Evolutionary conservation across 1,284 basidiomycete genomes (phyloP).

Genomic region (Bondarzewia mesenterica): DNA sequence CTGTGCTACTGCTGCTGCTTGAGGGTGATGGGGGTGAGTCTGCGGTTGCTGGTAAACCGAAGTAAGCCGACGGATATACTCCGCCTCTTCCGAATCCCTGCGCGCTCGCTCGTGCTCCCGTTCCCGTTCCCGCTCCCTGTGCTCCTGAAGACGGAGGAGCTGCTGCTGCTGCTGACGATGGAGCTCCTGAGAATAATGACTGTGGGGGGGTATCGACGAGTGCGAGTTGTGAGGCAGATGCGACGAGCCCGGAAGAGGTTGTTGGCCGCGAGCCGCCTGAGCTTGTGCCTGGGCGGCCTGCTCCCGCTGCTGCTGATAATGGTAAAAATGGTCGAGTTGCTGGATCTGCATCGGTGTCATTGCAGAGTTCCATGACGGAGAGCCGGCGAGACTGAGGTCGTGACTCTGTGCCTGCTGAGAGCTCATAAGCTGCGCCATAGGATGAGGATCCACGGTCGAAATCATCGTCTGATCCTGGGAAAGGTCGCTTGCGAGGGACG

Average conservation of each 20-base stretch:
- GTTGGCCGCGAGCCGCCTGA: constrained; percentile 3
- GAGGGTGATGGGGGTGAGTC: constrained; percentile 14
- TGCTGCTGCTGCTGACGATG: constrained; percentile 35
- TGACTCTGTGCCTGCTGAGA: constrained; percentile 36
- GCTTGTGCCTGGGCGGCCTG: constrained; percentile 8
- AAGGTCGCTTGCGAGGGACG: constrained; percentile 55
- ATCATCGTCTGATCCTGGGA: constrained; percentile 42
- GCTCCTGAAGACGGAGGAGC: constrained; percentile 20
- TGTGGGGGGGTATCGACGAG: constrained; percentile 33
- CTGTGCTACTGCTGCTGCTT: constrained; percentile 12
- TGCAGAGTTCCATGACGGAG: constrained; percentile 80
- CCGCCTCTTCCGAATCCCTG: constrained; percentile 24
- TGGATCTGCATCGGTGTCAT: constrained; percentile 41
- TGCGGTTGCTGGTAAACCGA: constrained; percentile 18
- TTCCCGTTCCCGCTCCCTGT: constrained; percentile 13
- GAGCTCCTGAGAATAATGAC: constrained; percentile 34
- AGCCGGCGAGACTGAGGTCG: constrained; percentile 69
- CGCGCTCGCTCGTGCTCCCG: constrained; percentile 19
- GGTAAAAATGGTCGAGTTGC: constrained; percentile 30
- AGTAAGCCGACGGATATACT: constrained; percentile 22
- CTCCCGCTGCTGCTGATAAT: constrained; percentile 11
- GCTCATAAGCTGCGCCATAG: constrained; percentile 31
- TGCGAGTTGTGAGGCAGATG: constrained; percentile 37
- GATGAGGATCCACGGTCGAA: constrained; percentile 22
- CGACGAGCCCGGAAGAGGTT: constrained; percentile 34